Percentiles rank a stretch among this genome's conserved stretches.
phyloP scores from a whole-genome alignment of 129 eudicot species.

The Flaveria linearis region DNA sequence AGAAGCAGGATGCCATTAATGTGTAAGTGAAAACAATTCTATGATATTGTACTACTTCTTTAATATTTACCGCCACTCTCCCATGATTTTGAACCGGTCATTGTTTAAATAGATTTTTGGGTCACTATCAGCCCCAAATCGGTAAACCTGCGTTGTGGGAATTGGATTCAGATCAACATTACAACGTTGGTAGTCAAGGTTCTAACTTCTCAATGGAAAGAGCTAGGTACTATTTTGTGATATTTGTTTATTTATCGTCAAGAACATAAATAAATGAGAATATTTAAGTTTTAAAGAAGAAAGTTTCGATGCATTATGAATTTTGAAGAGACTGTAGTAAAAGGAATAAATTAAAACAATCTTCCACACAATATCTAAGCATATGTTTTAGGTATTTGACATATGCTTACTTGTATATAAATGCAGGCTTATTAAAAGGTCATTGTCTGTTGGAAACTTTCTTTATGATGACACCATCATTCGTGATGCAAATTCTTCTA shows the following conservation, averaged over 20 bases:
- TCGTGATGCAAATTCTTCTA: conserved; percentile 50
- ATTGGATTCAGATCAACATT: conserved; percentile 92
- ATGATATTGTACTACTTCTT: neutral
- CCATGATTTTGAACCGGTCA: neutral
- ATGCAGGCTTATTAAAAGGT: conserved; percentile 65
- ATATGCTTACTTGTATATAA: conserved; percentile 13
- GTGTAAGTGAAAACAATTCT: conserved; percentile 52
- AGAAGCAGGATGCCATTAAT: conserved; percentile 95
- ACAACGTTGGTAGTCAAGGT: conserved; percentile 58
- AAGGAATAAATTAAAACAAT: neutral
- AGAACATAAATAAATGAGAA: neutral
- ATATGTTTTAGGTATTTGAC: neutral
- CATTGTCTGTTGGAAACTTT: conserved; percentile 83
- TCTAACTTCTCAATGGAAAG: conserved; percentile 51
- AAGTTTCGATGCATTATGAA: neutral
- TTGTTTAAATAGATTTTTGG: conserved; percentile 72
- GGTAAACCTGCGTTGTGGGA: conserved; percentile 98
- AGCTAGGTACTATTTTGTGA: conserved; percentile 49
- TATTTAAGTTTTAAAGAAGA: conserved; percentile 4
- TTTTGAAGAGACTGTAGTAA: neutral
- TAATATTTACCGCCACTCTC: neutral
- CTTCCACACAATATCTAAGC: neutral
- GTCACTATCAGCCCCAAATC: conserved; percentile 85
- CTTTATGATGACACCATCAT: conserved; percentile 67
- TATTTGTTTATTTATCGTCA: conserved; percentile 4